phyloP scores from a whole-genome alignment of 139 green algal species.

The Penium margaritaceum region DNA sequence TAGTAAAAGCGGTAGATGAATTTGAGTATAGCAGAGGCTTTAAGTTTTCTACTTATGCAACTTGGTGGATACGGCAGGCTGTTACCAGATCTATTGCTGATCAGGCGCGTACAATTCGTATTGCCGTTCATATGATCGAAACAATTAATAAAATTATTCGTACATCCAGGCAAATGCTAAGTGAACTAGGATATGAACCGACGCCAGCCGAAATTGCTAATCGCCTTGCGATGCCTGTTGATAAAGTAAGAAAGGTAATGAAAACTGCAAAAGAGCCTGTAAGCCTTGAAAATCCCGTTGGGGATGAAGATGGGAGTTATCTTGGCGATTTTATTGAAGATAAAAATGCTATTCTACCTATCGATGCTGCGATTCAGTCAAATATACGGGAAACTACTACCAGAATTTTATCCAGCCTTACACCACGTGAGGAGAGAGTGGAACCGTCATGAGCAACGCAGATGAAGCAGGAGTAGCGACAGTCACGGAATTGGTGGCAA shows the following conservation, averaged over 20 bases:
- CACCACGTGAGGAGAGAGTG: slow-evolving; percentile 69
- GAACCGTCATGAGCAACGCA: too few species aligned
- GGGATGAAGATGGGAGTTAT: background rate
- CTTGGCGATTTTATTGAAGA: background rate
- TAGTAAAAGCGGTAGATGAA: slow-evolving; percentile 56
- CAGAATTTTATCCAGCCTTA: slow-evolving; percentile 43
- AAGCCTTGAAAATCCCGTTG: background rate
- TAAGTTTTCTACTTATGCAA: slow-evolving; percentile 76
- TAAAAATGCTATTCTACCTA: background rate
- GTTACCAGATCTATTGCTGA: slow-evolving; percentile 65
- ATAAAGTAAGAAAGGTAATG: slow-evolving; percentile 11
- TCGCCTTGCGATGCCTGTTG: background rate
- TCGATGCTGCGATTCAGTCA: background rate
- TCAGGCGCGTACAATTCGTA: slow-evolving; percentile 56
- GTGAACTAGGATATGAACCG: background rate
- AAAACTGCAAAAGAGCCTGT: slow-evolving; percentile 7
- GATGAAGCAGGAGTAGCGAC: too few species aligned
- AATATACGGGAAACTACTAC: background rate
- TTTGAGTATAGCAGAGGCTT: slow-evolving; percentile 68
- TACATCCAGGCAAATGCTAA: slow-evolving; percentile 6
- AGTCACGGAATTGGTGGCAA: too few species aligned
- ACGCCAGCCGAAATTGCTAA: background rate
- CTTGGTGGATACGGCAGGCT: slow-evolving; percentile 78
- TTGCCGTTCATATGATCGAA: slow-evolving; percentile 36
- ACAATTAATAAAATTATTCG: slow-evolving; percentile 5